Percentiles rank a stretch among this genome's conserved stretches.
phyloP scores from a whole-genome alignment of 2,329 filamentous ascomycete species.

The Incumbomyces lentus region DNA sequence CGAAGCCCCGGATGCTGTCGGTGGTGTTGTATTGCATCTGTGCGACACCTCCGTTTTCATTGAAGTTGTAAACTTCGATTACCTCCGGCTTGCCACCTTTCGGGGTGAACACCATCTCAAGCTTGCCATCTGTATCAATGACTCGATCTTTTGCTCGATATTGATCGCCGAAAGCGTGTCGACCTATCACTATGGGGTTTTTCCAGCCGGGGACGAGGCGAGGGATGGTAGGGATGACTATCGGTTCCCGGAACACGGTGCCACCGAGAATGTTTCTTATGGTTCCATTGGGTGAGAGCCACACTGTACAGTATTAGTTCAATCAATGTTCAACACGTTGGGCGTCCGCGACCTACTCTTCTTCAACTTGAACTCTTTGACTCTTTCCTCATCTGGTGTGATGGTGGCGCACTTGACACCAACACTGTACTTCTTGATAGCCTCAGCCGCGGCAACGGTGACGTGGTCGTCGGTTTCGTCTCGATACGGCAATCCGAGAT shows the following conservation, averaged over 20 bases:
- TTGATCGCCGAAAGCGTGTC: slow-evolving; percentile 97
- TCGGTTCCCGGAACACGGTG: slow-evolving; percentile 98
- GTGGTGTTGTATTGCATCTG: slow-evolving; percentile 98
- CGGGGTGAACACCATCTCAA: slow-evolving; percentile 92
- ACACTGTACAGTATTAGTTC: slow-evolving; percentile 51
- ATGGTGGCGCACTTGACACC: slow-evolving; percentile 99
- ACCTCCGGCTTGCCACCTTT: slow-evolving; percentile 65
- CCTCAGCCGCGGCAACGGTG: slow-evolving; percentile 87
- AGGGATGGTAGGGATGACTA: slow-evolving; percentile 87
- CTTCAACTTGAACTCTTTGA: slow-evolving; percentile 98
- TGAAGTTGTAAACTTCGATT: slow-evolving; percentile 85
- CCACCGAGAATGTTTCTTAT: slow-evolving; percentile 66
- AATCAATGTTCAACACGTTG: background rate
- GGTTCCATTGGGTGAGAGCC: slow-evolving; percentile 93
- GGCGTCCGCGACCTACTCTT: slow-evolving; percentile 56
- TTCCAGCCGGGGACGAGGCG: slow-evolving; percentile 95
- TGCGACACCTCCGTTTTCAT: slow-evolving; percentile 72
- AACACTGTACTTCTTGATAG: slow-evolving; percentile 97
- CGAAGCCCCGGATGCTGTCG: slow-evolving; percentile 88
- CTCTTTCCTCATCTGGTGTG: slow-evolving; percentile 90
- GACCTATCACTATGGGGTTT: slow-evolving; percentile 97
- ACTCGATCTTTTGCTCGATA: slow-evolving; percentile 94
- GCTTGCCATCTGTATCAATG: slow-evolving; percentile 69
- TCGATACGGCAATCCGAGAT: slow-evolving; percentile 84
- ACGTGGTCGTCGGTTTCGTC: slow-evolving; percentile 95